A percentile compares a stretch with the other conserved stretches of the same genome.
Evolutionary conservation across 345 rosid species (phyloP).

Genomic region (Populus nigra): DNA sequence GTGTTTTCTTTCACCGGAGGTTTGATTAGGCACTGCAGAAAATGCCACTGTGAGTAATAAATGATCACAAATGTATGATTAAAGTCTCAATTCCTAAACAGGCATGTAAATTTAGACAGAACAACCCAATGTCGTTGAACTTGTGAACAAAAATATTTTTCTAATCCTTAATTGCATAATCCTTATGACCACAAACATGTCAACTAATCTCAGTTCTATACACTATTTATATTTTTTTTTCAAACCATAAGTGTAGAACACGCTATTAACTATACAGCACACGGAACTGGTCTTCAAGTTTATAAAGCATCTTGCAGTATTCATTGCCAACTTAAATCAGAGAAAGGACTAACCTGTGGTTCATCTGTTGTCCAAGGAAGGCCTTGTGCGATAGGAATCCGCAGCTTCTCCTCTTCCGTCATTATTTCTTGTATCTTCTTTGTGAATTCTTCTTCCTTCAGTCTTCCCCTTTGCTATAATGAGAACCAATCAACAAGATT

Average conservation of each 20-base stretch:
- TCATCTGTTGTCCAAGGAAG: slow-evolving; percentile 97
- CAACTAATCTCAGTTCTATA: neutral
- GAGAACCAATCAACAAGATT: slow-evolving; percentile 8
- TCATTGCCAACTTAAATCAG: neutral
- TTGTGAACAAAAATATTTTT: neutral
- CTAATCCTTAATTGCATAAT: neutral
- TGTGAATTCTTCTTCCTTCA: slow-evolving; percentile 77
- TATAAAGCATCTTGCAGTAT: neutral
- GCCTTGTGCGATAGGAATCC: slow-evolving; percentile 87
- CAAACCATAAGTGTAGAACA: neutral
- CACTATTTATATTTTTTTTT: neutral
- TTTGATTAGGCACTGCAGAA: slow-evolving; percentile 51
- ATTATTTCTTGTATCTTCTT: slow-evolving; percentile 74
- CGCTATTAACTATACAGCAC: neutral
- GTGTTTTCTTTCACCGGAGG: slow-evolving; percentile 80
- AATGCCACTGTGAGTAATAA: slow-evolving; percentile 2
- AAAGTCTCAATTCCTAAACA: neutral
- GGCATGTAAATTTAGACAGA: neutral
- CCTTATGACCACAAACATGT: neutral
- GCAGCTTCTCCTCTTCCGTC: slow-evolving; percentile 58
- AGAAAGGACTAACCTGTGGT: slow-evolving; percentile 62
- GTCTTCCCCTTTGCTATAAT: slow-evolving; percentile 76
- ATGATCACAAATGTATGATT: neutral
- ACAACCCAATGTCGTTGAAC: neutral
- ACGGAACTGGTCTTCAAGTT: neutral